These are phyloP conservation scores for Tetrahymena borealis DNA, from an alignment of 73 alveolate species.

Conservation along the genomic window DNA sequence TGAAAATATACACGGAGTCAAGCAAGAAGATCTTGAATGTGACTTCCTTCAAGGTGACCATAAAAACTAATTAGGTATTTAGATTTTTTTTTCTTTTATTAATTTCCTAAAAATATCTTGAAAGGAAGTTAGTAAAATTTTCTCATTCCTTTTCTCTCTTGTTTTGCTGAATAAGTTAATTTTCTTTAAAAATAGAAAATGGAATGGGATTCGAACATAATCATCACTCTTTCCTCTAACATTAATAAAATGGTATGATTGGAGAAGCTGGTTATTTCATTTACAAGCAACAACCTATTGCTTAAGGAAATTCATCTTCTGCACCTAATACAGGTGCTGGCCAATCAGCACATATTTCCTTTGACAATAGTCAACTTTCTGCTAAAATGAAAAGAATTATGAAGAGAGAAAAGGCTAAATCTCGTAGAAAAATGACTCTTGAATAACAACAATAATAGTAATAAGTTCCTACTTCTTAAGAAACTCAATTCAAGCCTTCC, in stretches of 20 bases:
- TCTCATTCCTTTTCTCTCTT: background rate
- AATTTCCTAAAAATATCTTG: background rate
- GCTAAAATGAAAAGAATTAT: background rate
- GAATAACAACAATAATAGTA: background rate
- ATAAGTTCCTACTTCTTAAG: background rate
- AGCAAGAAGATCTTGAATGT: background rate
- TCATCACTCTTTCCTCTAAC: background rate
- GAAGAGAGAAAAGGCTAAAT: background rate
- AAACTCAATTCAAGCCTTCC: background rate
- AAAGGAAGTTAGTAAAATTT: too few relatives aligned
- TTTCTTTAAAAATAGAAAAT: background rate
- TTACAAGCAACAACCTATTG: background rate
- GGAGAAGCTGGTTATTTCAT: background rate
- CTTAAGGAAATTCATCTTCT: background rate
- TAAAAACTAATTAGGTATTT: background rate
- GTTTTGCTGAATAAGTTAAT: background rate
- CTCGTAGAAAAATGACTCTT: conserved; percentile 2
- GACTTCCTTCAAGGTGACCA: background rate
- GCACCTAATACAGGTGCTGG: too few relatives aligned
- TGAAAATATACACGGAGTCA: background rate
- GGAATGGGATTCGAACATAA: background rate
- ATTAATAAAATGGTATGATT: background rate
- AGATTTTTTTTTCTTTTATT: background rate
- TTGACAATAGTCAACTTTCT: background rate
- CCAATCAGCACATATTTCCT: background rate